Base-by-base conservation (phyloP, 768 basidiomycete genomes). In the Mycena haematopus region DNA sequence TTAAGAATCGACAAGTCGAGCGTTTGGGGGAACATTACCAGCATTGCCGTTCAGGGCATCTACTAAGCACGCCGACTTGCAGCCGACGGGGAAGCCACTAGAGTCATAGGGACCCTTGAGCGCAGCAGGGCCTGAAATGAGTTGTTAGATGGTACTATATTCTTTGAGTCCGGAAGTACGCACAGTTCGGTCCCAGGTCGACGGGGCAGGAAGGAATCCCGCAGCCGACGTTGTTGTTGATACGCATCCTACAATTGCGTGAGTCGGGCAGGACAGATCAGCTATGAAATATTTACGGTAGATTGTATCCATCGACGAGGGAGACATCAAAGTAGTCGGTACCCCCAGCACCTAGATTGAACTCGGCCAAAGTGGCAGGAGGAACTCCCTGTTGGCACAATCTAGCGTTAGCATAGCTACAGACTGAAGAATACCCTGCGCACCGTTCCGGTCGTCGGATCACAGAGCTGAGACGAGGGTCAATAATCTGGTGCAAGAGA, bases 311-410 rank as follows among this genome's bases (percentile, higher is more conserved):
- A 35, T 52, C 50, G 21, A 52, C 50, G 50, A 52, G 50, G 33
- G 50, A 52, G 6, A 52, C 50, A 8, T 52, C 50, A 35, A 11
- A 52, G 50, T 35, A 52, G 33, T 52, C 50, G 19, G 50, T 52
- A 13, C 50, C 50, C 9, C 50, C 50, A 6, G 21, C 50, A 6
- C 19, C 19, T 6, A 52, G 13, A n/a, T 52, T 52, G 50, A 52
- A 52, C 50, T 17, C 17, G 44, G 89, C 90, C 38, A 91, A 75
- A 5, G 84, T 82, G 13, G 85, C 89, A 45, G 90, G 90, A 33
- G 89, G 88, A n/a, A 86, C 77, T 50, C 83, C 84, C 82, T 58
- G 10, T 31, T 31, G 29, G 4, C 29, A 9, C 29, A 31, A 5
- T 31, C 29, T 31, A 9, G 29, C 29, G 29, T 31, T 31, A 31